These are phyloP conservation scores for Agaricus subrufescens DNA, from an alignment of 768 basidiomycete genomes.

Conservation along the genomic window DNA sequence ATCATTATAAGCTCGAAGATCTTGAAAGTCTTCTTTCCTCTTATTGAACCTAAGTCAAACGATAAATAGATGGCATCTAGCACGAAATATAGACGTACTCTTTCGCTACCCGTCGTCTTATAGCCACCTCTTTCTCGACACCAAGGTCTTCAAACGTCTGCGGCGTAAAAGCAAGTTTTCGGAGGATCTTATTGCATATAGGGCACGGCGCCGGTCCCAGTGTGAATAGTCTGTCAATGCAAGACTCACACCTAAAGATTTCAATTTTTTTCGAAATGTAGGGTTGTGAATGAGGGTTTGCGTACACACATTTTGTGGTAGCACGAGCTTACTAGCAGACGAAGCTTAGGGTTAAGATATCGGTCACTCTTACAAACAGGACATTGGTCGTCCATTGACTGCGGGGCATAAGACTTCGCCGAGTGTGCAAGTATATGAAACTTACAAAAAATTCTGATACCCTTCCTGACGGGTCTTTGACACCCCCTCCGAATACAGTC, in stretches of 20 bases:
- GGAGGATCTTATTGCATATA: slow-evolving; percentile 78
- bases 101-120: slow-evolving; percentile 82
- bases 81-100: slow-evolving; percentile 48
- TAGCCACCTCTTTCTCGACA: slow-evolving; percentile 92
- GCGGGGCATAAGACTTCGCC: background rate
- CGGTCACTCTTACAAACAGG: slow-evolving; percentile 97
- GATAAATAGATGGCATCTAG: background rate
- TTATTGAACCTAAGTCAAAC: slow-evolving; percentile 79
- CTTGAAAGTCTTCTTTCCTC: slow-evolving; percentile 80
- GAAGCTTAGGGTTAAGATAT: slow-evolving; percentile 90
- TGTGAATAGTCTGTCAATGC: slow-evolving; percentile 94
- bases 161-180: slow-evolving; percentile 92
- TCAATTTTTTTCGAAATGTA: background rate
- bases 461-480: slow-evolving; percentile 82
- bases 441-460: slow-evolving; percentile 78
- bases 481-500: slow-evolving; percentile 76
- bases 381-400: slow-evolving; percentile 93
- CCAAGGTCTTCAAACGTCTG: slow-evolving; percentile 92
- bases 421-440: slow-evolving; percentile 10
- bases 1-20: slow-evolving; percentile 82
- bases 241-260: slow-evolving; percentile 85
- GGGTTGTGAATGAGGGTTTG: background rate
- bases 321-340: slow-evolving; percentile 91
- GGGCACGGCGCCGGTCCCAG: slow-evolving; percentile 96
- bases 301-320: slow-evolving; percentile 91